Evolutionary conservation across 2,329 filamentous ascomycete genomes (phyloP).

Genomic region (Biscogniauxia marginata): DNA sequence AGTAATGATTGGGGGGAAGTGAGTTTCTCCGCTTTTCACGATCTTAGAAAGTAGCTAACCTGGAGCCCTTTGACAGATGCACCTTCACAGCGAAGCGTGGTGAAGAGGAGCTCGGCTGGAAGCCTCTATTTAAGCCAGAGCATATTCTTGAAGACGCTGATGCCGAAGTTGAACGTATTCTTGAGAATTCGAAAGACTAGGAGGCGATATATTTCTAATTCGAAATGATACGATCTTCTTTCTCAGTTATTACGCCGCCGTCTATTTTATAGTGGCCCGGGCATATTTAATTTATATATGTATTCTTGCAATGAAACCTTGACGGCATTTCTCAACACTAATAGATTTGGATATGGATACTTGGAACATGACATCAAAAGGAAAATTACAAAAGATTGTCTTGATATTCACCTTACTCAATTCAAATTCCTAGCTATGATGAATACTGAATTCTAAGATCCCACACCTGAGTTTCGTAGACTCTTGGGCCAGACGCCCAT

Average conservation of each 20-base stretch:
- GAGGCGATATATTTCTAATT: constrained; percentile 27
- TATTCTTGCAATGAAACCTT: too few relatives aligned
- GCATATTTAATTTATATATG: too few relatives aligned
- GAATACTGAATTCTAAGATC: not conserved
- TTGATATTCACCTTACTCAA: too few relatives aligned
- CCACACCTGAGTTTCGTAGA: constrained; percentile 4
- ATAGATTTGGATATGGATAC: too few relatives aligned
- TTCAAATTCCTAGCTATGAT: too few relatives aligned
- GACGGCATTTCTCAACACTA: too few relatives aligned
- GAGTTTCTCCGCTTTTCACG: constrained; percentile 17
- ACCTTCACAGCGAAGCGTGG: constrained; percentile 42
- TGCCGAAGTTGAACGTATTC: constrained; percentile 45
- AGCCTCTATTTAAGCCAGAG: constrained; percentile 38
- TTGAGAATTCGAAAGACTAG: constrained; percentile 22
- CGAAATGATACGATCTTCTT: too few relatives aligned
- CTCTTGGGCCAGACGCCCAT: constrained; percentile 38
- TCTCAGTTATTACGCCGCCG: not conserved
- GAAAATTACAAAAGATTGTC: too few relatives aligned
- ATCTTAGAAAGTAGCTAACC: not conserved
- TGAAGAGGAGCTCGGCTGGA: constrained; percentile 43
- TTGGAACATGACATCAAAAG: too few relatives aligned
- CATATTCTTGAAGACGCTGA: constrained; percentile 47
- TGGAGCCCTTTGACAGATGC: constrained; percentile 29
- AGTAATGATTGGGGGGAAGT: constrained; percentile 44
- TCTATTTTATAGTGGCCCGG: not conserved